Evolutionary conservation across 2,329 filamentous ascomycete species (phyloP).

Genomic region (Colletotrichum salicis): DNA sequence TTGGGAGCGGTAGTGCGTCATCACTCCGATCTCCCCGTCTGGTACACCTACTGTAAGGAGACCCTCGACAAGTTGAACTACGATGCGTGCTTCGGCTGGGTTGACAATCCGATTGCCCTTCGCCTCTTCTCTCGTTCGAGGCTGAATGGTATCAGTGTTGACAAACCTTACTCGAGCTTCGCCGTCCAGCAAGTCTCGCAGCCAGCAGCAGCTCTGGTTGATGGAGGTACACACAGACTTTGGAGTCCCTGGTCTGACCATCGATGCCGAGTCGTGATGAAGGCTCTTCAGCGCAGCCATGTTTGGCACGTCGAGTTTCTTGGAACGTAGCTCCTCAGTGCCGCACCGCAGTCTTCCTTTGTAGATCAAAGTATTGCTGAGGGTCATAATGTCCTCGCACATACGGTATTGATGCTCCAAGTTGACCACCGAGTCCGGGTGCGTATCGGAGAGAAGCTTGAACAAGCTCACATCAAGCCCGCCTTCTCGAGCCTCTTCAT

Average conservation of each 20-base stretch:
- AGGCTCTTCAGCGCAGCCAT: slow-evolving; percentile 68
- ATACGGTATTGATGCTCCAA: slow-evolving; percentile 98
- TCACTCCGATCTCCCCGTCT: slow-evolving; percentile 84
- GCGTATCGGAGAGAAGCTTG: slow-evolving; percentile 88
- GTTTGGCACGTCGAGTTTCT: slow-evolving; percentile 75
- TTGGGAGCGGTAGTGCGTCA: slow-evolving; percentile 96
- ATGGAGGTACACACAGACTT: slow-evolving; percentile 66
- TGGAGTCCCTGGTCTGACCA: slow-evolving; percentile 53
- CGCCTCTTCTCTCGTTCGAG: slow-evolving; percentile 74
- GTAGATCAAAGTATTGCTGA: slow-evolving; percentile 95
- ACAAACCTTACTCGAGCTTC: slow-evolving; percentile 83
- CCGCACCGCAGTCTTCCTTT: slow-evolving; percentile 91
- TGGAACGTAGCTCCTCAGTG: slow-evolving; percentile 76
- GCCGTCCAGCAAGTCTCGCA: slow-evolving; percentile 76
- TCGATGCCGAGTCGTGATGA: slow-evolving; percentile 65
- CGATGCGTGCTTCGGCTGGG: slow-evolving; percentile 80
- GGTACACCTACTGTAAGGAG: slow-evolving; percentile 81
- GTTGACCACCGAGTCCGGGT: slow-evolving; percentile 88
- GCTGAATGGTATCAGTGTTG: slow-evolving; percentile 82
- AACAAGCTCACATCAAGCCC: slow-evolving; percentile 94
- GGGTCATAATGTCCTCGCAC: slow-evolving; percentile 95
- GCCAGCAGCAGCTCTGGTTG: slow-evolving; percentile 73
- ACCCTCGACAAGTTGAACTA: slow-evolving; percentile 82
- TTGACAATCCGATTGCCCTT: slow-evolving; percentile 91
- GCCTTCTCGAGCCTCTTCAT: slow-evolving; percentile 84